Base-by-base conservation (phyloP, 2,329 filamentous ascomycete species). In the Teratosphaeria nubilosa region DNA sequence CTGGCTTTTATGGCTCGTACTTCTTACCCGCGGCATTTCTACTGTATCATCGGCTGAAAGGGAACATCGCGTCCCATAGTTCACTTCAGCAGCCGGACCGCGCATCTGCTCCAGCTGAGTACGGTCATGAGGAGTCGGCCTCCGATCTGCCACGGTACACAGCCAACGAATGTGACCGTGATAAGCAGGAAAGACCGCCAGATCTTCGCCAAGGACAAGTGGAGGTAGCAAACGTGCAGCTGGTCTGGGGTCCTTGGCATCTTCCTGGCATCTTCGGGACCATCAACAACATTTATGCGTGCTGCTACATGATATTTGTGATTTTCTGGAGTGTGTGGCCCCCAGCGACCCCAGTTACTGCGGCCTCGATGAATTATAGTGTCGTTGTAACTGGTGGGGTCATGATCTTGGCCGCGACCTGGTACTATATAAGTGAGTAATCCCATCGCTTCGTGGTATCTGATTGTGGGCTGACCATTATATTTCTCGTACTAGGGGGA, bases 301-400 rank as follows among this genome's bases (percentile, higher is more conserved):
- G 78, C 63, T 54, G 73, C 2, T 85, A 83, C 64, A 76, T 80
- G 66, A 58, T 79, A 1, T 77, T 84, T 48, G 73, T 83, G 1
- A 75, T 81, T 11, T 83, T 85, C 68, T 84, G 80, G 74, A 77
- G 74, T 24, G 80, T 83, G 53, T 79, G 76, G 76, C 76, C 76
- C n/a, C 68, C 70, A 7, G 60, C 60, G n/a, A 68, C 68, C 10
- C 67, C 69, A 3, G 70, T 73, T 1, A 65, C 64, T 7, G 67
- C 70, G 0, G 63, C 62, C 14, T 70, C 69, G 11, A 67, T 82
- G 77, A 77, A 80, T 72, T 74, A 73, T 59, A 68, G 66, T 13
- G 67, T 71, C 22, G 72, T 74, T 7, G 69, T 75, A 5, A 73
- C 72, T 7, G 70, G 70, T n/a, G 73, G 71, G 3, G 68, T 73